Percentiles rank a stretch among this genome's conserved stretches.
Evolutionary conservation across 2,329 filamentous ascomycete species (phyloP).

Genomic region (Cladorrhinum sp.): DNA sequence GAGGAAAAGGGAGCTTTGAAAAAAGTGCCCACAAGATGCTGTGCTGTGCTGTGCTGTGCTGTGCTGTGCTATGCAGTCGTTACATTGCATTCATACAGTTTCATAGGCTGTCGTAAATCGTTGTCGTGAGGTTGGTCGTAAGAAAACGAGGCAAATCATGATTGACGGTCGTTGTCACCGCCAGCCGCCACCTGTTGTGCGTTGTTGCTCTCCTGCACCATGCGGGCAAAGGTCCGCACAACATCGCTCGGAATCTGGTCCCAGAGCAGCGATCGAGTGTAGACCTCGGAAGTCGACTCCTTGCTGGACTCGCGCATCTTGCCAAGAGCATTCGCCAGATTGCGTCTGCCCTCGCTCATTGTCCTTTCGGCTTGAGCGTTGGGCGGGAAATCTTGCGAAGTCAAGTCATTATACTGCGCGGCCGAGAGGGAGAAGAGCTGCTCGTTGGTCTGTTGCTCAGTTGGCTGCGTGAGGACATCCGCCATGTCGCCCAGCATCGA

Average conservation of each 20-base stretch:
- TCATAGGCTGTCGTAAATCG: conserved; percentile 19
- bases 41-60: conserved; percentile 3
- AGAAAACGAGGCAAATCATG: conserved; percentile 38
- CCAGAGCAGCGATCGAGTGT: conserved; percentile 89
- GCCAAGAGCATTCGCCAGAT: conserved; percentile 76
- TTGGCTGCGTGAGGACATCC: conserved; percentile 68
- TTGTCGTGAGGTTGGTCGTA: conserved; percentile 22
- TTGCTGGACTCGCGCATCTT: conserved; percentile 72
- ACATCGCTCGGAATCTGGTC: conserved; percentile 91
- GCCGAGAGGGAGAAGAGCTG: conserved; percentile 84
- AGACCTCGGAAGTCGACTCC: conserved; percentile 78
- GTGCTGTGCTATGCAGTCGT: conserved; percentile 4
- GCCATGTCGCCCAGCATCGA: conserved; percentile 65
- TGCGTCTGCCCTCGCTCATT: conserved; percentile 64
- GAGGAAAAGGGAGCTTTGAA: background rate
- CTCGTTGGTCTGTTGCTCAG: conserved; percentile 81
- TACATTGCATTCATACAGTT: conserved; percentile 13
- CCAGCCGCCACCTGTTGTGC: conserved; percentile 24
- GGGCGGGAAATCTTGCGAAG: conserved; percentile 68
- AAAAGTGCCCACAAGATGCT: conserved; percentile 2
- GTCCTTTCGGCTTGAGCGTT: conserved; percentile 49
- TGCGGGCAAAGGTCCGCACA: conserved; percentile 86
- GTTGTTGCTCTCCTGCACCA: conserved; percentile 73
- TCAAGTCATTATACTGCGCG: conserved; percentile 84
- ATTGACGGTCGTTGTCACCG: conserved; percentile 42